Evolutionary conservation across 2,329 filamentous ascomycete genomes (phyloP).

Genomic region (Diaporthe velutina): DNA sequence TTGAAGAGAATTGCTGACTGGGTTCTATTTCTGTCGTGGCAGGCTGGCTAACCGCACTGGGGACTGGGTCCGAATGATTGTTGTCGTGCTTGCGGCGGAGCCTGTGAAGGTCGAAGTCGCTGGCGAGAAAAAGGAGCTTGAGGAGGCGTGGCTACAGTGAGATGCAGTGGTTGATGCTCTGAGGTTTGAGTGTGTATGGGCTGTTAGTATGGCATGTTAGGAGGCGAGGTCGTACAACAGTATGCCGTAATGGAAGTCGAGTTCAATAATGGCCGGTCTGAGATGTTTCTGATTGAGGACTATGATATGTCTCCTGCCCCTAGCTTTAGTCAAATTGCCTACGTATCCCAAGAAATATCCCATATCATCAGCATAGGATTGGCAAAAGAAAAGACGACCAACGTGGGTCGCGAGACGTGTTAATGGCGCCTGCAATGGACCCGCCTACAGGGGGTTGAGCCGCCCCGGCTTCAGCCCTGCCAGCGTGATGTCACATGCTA

Average conservation of each 20-base stretch:
- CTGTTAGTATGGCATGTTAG: neutral
- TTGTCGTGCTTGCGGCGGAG: constrained; percentile 32
- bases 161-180: neutral
- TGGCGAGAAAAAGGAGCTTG: constrained; percentile 30
- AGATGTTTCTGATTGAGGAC: no score
- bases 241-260: neutral
- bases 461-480: neutral
- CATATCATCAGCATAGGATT: no score
- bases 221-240: no score
- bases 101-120: constrained; percentile 12
- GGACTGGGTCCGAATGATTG: constrained; percentile 33
- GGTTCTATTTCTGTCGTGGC: neutral
- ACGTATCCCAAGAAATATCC: neutral
- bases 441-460: neutral
- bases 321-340: no score
- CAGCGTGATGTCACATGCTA: constrained; percentile 40
- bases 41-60: constrained; percentile 37
- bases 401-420: neutral
- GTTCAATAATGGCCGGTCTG: neutral
- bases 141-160: constrained; percentile 37
- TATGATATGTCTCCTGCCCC: no score
- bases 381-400: neutral
- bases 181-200: neutral
- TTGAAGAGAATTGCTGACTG: constrained; percentile 1
- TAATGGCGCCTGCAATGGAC: neutral